These are phyloP conservation scores for Millerago galiae DNA, from an alignment of 805 yeast genomes.

Conservation along the genomic window DNA sequence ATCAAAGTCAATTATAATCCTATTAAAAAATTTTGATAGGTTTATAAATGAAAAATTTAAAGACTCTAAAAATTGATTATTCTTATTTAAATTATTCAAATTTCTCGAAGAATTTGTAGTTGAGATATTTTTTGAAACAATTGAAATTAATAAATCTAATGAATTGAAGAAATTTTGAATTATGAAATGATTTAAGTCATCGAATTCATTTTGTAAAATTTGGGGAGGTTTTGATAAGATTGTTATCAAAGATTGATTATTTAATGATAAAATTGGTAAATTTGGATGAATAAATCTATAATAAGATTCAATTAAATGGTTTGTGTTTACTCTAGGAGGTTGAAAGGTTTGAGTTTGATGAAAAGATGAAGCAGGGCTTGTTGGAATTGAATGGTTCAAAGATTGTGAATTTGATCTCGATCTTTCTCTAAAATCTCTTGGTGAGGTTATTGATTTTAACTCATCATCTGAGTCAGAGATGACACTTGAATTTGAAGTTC, in stretches of 20 bases:
- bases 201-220: conserved; percentile 13
- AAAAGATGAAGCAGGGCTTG: conserved; percentile 11
- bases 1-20: conserved; percentile 6
- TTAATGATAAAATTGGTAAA: conserved; percentile 32
- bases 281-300: conserved; percentile 40
- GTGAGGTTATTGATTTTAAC: conserved; percentile 13
- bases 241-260: conserved; percentile 18
- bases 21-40: conserved; percentile 13
- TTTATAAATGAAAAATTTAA: conserved; percentile 10
- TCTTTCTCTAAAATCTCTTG: conserved; percentile 16
- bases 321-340: conserved; percentile 6
- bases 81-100: not conserved
- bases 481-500: conserved; percentile 16
- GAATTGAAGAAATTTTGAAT: conserved; percentile 14
- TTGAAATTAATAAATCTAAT: conserved; percentile 16
- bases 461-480: conserved; percentile 25
- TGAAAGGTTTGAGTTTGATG: conserved; percentile 1
- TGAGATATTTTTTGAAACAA: conserved; percentile 7
- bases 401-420: conserved; percentile 18
- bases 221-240: conserved; percentile 15
- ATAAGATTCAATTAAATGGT: conserved; percentile 36
- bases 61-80: conserved; percentile 9
- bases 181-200: conserved; percentile 15
- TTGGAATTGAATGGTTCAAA: not conserved
- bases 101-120: conserved; percentile 1